Evolutionary conservation across 108 stramenopile species (phyloP), one percentile per base, ranked within the genome.

Genomic region (Chaetoceros tenuissimus): DNA sequence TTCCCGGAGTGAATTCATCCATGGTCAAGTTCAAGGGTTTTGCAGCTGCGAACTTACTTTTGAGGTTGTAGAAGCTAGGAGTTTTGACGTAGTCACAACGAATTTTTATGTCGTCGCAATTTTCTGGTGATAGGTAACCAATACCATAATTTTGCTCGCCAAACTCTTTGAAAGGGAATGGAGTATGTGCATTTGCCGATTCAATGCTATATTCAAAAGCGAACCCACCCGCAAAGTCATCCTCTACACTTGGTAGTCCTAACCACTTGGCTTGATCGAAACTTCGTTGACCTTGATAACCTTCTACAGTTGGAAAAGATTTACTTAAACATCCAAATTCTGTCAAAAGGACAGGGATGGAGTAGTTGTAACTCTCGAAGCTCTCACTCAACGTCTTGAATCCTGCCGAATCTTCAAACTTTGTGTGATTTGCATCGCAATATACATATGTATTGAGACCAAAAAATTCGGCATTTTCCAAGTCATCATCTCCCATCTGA

Each of bases 131-230:
- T 5, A 24, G n/a, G n/a, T 28, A 55, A n/a, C 27, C 54, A 3
- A 58, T 5, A 22, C 57, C 57, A 28, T 48, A 58, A 25, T 58
- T 58, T n/a, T 46, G 31, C 13, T 17, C 57, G 5, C 57, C 57
- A 48, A 48, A 58, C 8, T 23, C 18, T 45, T n/a, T 46, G 44
- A 24, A 46, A 18, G 31, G 31, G 46, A 28, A 46, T 3, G 45
- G n/a, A 3, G 46, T 22, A 8, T 5, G 23, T 28, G 17, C 27
- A 53, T 26, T 53, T 10, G 57, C 58, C 7, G 46, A 25, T 57
- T 78, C 77, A 10, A 61, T 69, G 8, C 72, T 73, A 50, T 67
- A 78, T 30, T 70, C 68, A 64, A 71, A 78, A 16, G 47, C 77
- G 44, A 78, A 69, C 13, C 68, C 72, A 8, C 77, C 77, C 1